Evolutionary conservation across 768 basidiomycete genomes (phyloP).

Genomic region (Fistulinella prunicolor): DNA sequence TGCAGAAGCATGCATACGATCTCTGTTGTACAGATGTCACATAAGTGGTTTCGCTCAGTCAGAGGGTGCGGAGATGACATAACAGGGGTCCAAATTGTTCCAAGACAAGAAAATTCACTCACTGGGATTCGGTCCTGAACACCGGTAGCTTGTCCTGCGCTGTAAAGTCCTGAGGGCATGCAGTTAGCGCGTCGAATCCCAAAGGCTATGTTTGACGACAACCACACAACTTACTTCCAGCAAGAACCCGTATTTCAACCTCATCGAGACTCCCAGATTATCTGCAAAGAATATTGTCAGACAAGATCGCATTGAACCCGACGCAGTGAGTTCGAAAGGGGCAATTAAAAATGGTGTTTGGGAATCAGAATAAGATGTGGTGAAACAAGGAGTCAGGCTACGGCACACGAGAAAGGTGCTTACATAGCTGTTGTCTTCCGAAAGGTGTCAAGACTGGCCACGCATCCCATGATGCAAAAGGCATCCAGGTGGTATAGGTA

Average conservation of each 20-base stretch:
- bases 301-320: neutral
- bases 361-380: too few species aligned
- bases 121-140: too few species aligned
- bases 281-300: constrained; percentile 32
- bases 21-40: constrained; percentile 46
- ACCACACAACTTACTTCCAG: constrained; percentile 43
- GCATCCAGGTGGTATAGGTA: too few species aligned
- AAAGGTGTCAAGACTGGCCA: constrained; percentile 82
- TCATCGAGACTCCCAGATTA: constrained; percentile 66
- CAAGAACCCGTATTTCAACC: constrained; percentile 77
- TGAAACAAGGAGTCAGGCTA: too few species aligned
- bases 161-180: constrained; percentile 52
- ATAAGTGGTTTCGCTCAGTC: too few species aligned
- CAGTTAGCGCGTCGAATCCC: constrained; percentile 18
- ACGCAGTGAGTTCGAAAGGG: neutral
- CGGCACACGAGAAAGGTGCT: constrained; percentile 25
- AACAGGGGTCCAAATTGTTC: too few species aligned
- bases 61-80: too few species aligned
- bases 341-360: neutral
- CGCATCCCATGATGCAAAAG: too few species aligned
- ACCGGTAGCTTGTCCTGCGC: constrained; percentile 43
- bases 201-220: neutral
- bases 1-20: constrained; percentile 69
- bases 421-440: constrained; percentile 82
- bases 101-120: too few species aligned